Base-by-base conservation (phyloP, 2,329 filamentous ascomycete species). In the Arachnomyces sp. region DNA sequence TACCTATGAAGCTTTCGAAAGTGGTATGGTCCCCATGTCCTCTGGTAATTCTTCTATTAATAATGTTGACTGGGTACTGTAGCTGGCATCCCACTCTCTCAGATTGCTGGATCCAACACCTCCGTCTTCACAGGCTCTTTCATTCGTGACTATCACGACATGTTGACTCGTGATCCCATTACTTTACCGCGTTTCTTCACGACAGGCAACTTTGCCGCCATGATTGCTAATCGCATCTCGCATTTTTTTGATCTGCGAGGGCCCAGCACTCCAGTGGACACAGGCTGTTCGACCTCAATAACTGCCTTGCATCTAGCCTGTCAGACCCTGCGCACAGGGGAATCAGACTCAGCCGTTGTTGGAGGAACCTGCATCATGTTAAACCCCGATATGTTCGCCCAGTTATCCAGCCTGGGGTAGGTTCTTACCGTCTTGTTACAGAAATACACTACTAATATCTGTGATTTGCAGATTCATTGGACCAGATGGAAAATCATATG, bases 311-410 rank as follows among this genome's bases (percentile, higher is more conserved):
- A 82, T 48, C 62, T 79, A 6, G 72, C 73, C 7, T 85, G 81
- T 61, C 77, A 76, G 4, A 74, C 81, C 0, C 64, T 85, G 14
- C 80, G 77, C 74, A 70, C 74, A 6, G 74, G 76, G 42, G 82
- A 87, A 49, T 82, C 79, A 44, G 82, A 87, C 52, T 85, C 79
- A 7, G 83, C 82, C 3, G 75, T 84, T 31, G 81, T 81, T 3
- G 83, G 83, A 43, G 83, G 83, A 46, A 64, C 82, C 11, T 83
- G 81, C 34, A 77, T 84, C n/a, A n/a, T n/a, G n/a, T n/a, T n/a
- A n/a, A n/a, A n/a, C n/a, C n/a, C n/a, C n/a, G n/a, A n/a, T n/a
- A n/a, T n/a, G n/a, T n/a, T n/a, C n/a, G n/a, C n/a, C n/a, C n/a
- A n/a, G n/a, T n/a, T n/a, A n/a, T n/a, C n/a, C n/a, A n/a, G n/a